Evolutionary conservation across 768 basidiomycete genomes (phyloP), one percentile per base, ranked within the genome.

Genomic region (Tubosaeta sp.): DNA sequence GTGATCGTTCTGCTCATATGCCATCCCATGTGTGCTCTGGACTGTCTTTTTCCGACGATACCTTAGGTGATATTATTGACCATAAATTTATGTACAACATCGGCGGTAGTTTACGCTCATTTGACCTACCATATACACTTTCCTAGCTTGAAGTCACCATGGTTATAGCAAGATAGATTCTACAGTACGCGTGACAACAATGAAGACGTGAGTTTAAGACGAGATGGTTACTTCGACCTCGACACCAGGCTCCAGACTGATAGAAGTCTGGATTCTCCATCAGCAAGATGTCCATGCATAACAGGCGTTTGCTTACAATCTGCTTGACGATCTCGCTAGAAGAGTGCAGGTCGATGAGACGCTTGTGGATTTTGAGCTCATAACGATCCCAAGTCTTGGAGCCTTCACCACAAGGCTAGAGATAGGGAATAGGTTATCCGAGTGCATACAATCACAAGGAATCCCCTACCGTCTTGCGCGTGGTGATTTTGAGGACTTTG

Each of bases 371-470:
- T 80, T 94, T 94, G 76, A 99, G 86, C 76, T 99, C 95, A 76
- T 94, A 98, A 65, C 91, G 86, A 76, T 99, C 96, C 96, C 96
- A 99, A 69, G 96, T 99, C 86, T 99, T 99, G 63, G 96, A 97
- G 80, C 96, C 96, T 76, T 98, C 96, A 91, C 96, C 96, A 69
- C 96, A 98, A 74, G 96, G 90, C 91, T 96, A 63, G 9, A 36
- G 21, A 3, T 19, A 43, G 16, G 1, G n/a, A 39, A 41, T 51
- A 34, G 45, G 55, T 22, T 32, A 48, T 48, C 14, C 4, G 4
- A 27, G 14, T 4, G 7, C 1, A 55, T 16, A 30, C 53, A 11
- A 30, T 9, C 0, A n/a, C 11, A 14, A 21, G 25, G 6, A 18
- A 12, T 25, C 9, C 79, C 90, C 59, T 55, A 94, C 94, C 58